Base-by-base conservation (phyloP, 352 stramenopile species). In the Phytophthora fragariae region DNA sequence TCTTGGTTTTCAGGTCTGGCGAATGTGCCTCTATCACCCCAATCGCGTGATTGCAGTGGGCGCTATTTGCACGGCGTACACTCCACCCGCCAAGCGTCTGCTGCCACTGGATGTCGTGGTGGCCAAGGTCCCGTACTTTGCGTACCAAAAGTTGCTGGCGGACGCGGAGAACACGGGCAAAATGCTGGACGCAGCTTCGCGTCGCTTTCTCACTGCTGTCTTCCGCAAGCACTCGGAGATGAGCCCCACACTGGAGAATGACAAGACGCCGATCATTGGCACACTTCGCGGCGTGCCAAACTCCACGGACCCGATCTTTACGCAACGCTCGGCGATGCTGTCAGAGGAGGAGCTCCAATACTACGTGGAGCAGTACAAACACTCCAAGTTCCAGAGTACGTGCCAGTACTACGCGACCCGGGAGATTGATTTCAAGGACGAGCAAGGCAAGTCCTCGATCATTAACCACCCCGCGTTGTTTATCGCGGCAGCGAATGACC, bases 21-120 rank as follows among this genome's bases (percentile, higher is more conserved):
- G 79, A 66, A 91, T 94, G 79, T 90, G 79, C 15, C 76, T 91
- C 8, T 91, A 89, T 72, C 80, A 92, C 57, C 82, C 85, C 14
- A n/a, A 81, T 19, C 85, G 87, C 6, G 83, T 92, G 33, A 44
- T 88, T 31, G 85, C 81, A 0, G 81, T 91, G 0, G 80, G 74
- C 19, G 79, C 84, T 17, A 65, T 95, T n/a, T 92, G 85, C 74
- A 95, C 88, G 31, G 85, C 88, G 15, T 93, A 91, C 72, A 84
- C 71, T 11, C 86, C 88, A 2, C 80, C 76, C n/a, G 47, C 65
- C 12, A 73, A 80, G 21, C 41, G 60, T 3, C 84, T 82, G 49
- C 58, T 91, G 12, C 62, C 78, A 6, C 44, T 89, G 12, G 80
- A 91, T 39, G 71, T 71, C 11, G 59, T 86, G 8, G 76, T 92